These are phyloP conservation scores for Typha latifolia DNA, from an alignment of 176 grass and related monocot species.

Conservation along the genomic window DNA sequence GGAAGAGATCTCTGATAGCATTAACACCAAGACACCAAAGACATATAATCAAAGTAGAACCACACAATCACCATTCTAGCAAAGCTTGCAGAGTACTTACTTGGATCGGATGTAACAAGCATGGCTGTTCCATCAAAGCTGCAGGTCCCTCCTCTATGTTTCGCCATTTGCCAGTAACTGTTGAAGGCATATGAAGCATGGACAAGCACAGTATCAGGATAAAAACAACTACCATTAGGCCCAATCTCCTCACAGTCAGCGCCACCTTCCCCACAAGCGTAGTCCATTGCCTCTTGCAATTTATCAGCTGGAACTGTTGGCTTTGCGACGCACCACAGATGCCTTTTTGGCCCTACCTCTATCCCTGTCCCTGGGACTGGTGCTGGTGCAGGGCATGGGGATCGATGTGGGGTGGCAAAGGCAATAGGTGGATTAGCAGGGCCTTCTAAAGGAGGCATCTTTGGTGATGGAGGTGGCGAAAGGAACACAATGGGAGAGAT, in stretches of 20 bases:
- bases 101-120: slow-evolving; percentile 31
- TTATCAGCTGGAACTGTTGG: slow-evolving; percentile 16
- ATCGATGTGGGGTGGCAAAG: not conserved
- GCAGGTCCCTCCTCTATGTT: slow-evolving; percentile 27
- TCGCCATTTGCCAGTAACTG: slow-evolving; percentile 31
- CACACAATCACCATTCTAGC: not conserved
- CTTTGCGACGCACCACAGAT: slow-evolving; percentile 32
- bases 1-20: not conserved
- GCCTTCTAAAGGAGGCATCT: not conserved
- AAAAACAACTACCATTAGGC: slow-evolving; percentile 22
- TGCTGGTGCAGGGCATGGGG: not conserved
- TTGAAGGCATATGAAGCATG: slow-evolving; percentile 37
- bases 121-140: slow-evolving; percentile 24
- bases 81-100: slow-evolving; percentile 7
- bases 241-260: slow-evolving; percentile 28
- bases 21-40: not conserved
- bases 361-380: not conserved
- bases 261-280: slow-evolving; percentile 26
- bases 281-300: slow-evolving; percentile 38
- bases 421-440: not conserved
- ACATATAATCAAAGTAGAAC: not conserved
- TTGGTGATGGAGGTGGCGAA: not conserved
- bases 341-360: not conserved
- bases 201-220: slow-evolving; percentile 23
- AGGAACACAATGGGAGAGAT: not conserved